Evolutionary conservation across 73 alveolate species (phyloP).

Genomic region (Urostyla sp.): DNA sequence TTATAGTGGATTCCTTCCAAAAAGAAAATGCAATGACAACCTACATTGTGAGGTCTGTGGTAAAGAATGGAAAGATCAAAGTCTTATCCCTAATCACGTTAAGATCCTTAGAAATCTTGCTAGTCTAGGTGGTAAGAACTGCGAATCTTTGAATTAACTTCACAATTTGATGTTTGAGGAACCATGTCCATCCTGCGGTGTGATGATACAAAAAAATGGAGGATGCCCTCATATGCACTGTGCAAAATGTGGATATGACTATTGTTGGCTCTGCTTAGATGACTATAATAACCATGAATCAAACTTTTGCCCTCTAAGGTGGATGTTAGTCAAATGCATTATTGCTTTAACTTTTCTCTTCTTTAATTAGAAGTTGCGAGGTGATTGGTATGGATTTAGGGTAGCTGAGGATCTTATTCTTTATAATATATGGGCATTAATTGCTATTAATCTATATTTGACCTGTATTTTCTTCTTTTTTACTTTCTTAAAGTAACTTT

Average conservation of each 20-base stretch:
- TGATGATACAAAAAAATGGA: slow-evolving; percentile 57
- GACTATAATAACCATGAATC: slow-evolving; percentile 12
- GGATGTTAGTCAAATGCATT: no score
- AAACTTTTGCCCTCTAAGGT: no score
- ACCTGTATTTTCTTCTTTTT: no score
- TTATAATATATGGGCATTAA: no score
- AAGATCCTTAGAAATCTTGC: neutral
- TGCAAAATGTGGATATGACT: slow-evolving; percentile 49
- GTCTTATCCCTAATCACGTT: neutral
- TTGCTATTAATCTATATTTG: no score
- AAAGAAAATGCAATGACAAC: neutral
- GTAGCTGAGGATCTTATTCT: no score
- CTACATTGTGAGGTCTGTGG: slow-evolving; percentile 14
- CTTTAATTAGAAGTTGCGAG: no score
- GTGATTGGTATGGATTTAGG: no score
- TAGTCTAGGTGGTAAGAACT: neutral
- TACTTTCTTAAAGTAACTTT: no score
- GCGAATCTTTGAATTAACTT: neutral
- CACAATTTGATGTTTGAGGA: slow-evolving; percentile 30
- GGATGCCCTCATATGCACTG: slow-evolving; percentile 67
- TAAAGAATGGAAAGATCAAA: slow-evolving; percentile 14
- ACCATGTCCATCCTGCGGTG: slow-evolving; percentile 73
- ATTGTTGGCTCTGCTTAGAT: slow-evolving; percentile 67
- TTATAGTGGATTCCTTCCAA: neutral
- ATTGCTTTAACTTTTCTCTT: no score